Conservation (phyloP, 1,284 basidiomycete genomes). For the Trichosporon asahii region DNA sequence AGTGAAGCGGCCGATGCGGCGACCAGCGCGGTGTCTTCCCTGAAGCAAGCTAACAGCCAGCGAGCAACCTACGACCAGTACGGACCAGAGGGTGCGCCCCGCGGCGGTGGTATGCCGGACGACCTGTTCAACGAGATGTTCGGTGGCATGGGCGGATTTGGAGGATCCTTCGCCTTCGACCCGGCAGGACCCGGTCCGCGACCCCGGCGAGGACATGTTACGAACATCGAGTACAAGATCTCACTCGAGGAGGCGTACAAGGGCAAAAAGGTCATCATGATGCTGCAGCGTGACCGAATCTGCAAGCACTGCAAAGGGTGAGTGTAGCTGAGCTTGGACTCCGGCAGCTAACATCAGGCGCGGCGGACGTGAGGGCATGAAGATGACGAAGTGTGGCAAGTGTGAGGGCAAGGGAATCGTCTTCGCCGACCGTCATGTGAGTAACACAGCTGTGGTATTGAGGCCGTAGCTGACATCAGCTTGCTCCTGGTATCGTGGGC, state of each 20-base stretch:
- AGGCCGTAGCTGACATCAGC: constrained; percentile 27
- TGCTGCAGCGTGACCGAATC: constrained; percentile 77
- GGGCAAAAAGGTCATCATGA: constrained; percentile 84
- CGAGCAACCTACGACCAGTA: constrained; percentile 75
- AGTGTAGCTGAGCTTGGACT: constrained; percentile 8
- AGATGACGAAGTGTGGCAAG: constrained; percentile 72
- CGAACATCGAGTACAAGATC: constrained; percentile 76
- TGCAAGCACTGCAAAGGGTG: constrained; percentile 79
- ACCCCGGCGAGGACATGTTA: constrained; percentile 60
- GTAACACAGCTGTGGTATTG: constrained; percentile 9
- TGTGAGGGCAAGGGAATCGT: constrained; percentile 68
- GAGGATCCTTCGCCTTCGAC: constrained; percentile 38
- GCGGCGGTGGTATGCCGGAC: constrained; percentile 53
- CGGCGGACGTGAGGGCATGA: constrained; percentile 56
- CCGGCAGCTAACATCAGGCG: constrained; percentile 17
- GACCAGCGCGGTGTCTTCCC: background rate
- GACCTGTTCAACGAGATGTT: constrained; percentile 72
- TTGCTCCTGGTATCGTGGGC: constrained; percentile 52
- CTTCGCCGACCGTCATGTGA: constrained; percentile 48
- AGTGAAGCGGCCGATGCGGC: background rate
- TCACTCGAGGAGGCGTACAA: constrained; percentile 89
- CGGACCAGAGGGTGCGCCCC: constrained; percentile 61
- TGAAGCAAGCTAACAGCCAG: constrained; percentile 31
- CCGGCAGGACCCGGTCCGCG: constrained; percentile 45
- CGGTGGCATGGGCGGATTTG: constrained; percentile 50